Base-by-base conservation (phyloP, 495 filamentous ascomycete genomes). In the Penicilliopsis zonata region DNA sequence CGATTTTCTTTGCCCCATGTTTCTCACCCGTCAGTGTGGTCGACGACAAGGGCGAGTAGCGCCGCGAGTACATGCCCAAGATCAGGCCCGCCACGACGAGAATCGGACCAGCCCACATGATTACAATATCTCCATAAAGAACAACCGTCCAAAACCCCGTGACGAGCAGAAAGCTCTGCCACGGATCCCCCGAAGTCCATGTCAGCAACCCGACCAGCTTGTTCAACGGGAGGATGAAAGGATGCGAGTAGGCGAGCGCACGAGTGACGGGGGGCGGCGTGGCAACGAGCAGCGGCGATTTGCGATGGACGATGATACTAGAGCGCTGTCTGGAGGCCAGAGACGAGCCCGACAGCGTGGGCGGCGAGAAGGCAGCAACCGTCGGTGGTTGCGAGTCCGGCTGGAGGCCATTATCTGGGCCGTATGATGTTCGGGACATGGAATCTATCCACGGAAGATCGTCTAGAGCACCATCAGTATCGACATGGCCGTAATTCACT, bases 81-180 rank as follows among this genome's bases (percentile, higher is more conserved):
- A 95, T 92, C 37, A 96, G 61, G 3, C 67, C 61, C 32, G 78
- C 43, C 13, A 95, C 87, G 14, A 88, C 59, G 12, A 94, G 62
- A 28, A 95, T 62, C 9, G 90, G 90, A 5, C 92, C 92, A 2
- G 80, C 76, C 53, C 73, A 76, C 25, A 79, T 68, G 41, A 95
- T 67, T 13, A 94, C 62, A 13, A 65, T 58, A 55, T 93, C 88
- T 24, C 86, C 86, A 51, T 95, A 96, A 2, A 94, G 61, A 1
- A 82, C 77, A 5, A 79, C 52, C 0, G 72, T 77, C 90, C 90
- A 99, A 47, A 94, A 99, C 3, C 49, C 63, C 2, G 76, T 73
- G 9, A 99, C 65, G 18, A 96, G 50, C 29, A 99, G 62, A 55
- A 99, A 99, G 63, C 85, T 92, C 60, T 95, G 85, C 87, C 87